A percentile compares a stretch with the other conserved stretches of the same genome.
phyloP scores from a whole-genome alignment of 148 eudicot genomes.

The Camellia sinensis region DNA sequence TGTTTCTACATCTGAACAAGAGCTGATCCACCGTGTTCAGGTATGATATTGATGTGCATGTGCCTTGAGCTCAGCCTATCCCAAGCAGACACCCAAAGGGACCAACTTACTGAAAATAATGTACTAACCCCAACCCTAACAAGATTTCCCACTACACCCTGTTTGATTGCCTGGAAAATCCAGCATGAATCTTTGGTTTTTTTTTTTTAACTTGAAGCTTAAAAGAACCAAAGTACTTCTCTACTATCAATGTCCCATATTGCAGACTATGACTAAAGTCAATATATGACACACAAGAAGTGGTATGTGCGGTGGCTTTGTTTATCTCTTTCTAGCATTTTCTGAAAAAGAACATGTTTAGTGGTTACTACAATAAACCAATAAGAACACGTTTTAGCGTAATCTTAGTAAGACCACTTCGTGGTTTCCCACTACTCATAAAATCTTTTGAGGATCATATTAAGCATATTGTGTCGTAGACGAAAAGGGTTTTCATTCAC shows the following conservation, averaged over 20 bases:
- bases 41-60: background rate
- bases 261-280: no score
- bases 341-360: background rate
- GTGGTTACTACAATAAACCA: background rate
- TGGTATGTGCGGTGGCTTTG: no score
- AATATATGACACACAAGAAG: no score
- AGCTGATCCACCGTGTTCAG: background rate
- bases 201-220: background rate
- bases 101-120: no score
- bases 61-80: background rate
- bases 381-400: background rate
- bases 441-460: no score
- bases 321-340: no score
- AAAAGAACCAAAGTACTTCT: background rate
- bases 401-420: background rate
- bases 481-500: no score
- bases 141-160: background rate
- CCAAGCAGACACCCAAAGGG: no score
- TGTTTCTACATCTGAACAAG: background rate
- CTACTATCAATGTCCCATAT: no score
- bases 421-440: background rate
- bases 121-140: no score
- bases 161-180: background rate
- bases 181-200: background rate
- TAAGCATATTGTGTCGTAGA: no score